phyloP scores from a whole-genome alignment of 83 land plant genomes.

The Thuja plicata region DNA sequence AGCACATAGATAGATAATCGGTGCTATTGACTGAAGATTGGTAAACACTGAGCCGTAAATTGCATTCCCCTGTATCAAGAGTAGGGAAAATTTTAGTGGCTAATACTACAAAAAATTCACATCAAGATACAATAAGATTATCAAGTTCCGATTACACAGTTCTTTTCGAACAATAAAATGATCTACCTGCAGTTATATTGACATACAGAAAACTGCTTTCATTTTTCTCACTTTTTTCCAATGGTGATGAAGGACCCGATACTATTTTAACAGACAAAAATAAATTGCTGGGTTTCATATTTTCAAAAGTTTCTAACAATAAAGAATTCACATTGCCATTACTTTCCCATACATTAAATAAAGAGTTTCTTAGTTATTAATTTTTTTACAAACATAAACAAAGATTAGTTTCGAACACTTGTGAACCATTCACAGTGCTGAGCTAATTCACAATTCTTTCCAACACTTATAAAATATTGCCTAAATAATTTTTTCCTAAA shows the following conservation, averaged over 20 bases:
- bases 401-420: not conserved
- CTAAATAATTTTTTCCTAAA: not conserved
- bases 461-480: not conserved
- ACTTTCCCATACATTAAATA: not conserved
- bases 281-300: not conserved
- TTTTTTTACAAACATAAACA: not conserved
- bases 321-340: not conserved
- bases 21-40: conserved; percentile 82
- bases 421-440: not conserved
- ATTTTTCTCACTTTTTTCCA: too few species aligned
- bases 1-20: conserved; percentile 90
- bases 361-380: not conserved
- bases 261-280: too few species aligned
- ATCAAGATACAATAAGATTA: too few species aligned
- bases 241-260: too few species aligned
- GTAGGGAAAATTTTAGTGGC: not conserved
- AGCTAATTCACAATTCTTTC: not conserved
- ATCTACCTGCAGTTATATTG: too few species aligned
- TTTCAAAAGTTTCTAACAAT: not conserved
- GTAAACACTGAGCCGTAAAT: conserved; percentile 89
- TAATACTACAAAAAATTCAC: too few species aligned
- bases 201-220: too few species aligned
- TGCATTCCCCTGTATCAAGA: conserved; percentile 75
- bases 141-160: too few species aligned
- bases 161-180: too few species aligned